These are phyloP conservation scores for Ustilago sp. DNA, from an alignment of 1,284 basidiomycete genomes.

Conservation along the genomic window DNA sequence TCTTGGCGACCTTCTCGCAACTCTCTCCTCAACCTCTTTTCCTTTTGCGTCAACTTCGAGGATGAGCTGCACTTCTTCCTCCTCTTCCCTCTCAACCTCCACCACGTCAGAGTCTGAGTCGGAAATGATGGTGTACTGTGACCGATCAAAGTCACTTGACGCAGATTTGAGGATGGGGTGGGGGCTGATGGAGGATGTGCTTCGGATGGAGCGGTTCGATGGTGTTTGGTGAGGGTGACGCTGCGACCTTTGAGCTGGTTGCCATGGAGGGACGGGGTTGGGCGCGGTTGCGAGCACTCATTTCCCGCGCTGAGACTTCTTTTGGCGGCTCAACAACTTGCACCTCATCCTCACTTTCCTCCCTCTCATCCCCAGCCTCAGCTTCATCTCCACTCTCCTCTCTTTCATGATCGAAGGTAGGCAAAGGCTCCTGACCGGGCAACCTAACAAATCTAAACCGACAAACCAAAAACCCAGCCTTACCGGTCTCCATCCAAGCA, in stretches of 20 bases:
- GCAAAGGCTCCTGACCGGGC: constrained; percentile 30
- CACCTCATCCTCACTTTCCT: constrained; percentile 1
- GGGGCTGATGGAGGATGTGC: constrained; percentile 6
- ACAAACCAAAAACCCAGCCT: constrained; percentile 45
- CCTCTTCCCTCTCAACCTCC: constrained; percentile 4
- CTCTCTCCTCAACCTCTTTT: constrained; percentile 1
- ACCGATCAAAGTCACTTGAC: constrained; percentile 6
- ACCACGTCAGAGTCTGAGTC: constrained; percentile 10
- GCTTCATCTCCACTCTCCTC: not conserved
- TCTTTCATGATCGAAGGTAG: constrained; percentile 28
- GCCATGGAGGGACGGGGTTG: not conserved
- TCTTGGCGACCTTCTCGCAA: not conserved
- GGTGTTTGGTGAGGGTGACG: not conserved
- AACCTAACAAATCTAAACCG: constrained; percentile 33
- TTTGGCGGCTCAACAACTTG: not conserved
- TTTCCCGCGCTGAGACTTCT: not conserved
- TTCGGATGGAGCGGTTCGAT: constrained; percentile 9
- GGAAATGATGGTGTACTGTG: constrained; percentile 30
- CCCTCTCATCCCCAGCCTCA: not conserved
- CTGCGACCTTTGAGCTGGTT: not conserved
- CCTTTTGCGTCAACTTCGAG: not conserved
- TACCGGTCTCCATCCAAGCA: constrained; percentile 41
- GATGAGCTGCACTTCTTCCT: constrained; percentile 14
- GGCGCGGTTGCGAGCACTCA: not conserved
- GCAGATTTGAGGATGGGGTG: constrained; percentile 12